phyloP scores from a whole-genome alignment of 768 basidiomycete genomes.

The Tylopilus sp. region DNA sequence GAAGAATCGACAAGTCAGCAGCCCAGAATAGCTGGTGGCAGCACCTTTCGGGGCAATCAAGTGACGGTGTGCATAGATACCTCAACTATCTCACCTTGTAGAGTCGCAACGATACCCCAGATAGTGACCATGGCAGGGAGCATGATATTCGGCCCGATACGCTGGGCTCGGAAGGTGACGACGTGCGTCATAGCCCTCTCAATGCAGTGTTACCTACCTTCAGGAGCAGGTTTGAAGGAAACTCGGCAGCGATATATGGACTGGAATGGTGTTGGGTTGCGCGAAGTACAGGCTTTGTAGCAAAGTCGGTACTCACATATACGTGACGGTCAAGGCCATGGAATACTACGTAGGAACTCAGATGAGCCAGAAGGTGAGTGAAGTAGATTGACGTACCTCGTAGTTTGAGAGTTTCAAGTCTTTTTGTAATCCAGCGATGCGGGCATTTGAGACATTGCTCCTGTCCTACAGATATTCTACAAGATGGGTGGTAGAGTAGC shows the following conservation, averaged over 20 bases:
- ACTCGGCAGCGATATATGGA: conserved; percentile 55
- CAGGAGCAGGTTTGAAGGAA: conserved; percentile 59
- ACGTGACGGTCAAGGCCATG: conserved; percentile 29
- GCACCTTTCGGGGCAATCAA: conserved; percentile 28
- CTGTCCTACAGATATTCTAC: conserved; percentile 26
- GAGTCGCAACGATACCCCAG: conserved; percentile 66
- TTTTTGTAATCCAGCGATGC: conserved; percentile 59
- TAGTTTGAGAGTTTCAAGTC: conserved; percentile 34
- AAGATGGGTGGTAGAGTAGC: background rate
- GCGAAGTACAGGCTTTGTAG: too few relatives aligned
- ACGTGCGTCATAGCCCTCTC: background rate
- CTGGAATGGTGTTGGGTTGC: conserved; percentile 5
- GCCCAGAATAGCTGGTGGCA: conserved; percentile 48
- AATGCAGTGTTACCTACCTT: conserved; percentile 29
- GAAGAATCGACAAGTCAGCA: conserved; percentile 47
- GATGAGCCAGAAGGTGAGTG: background rate
- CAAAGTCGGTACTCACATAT: conserved; percentile 14
- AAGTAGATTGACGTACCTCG: conserved; percentile 14
- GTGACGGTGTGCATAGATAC: background rate
- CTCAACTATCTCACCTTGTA: conserved; percentile 47
- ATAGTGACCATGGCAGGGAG: conserved; percentile 59
- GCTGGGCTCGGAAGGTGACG: conserved; percentile 25
- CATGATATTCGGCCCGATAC: conserved; percentile 52
- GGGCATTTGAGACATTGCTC: conserved; percentile 54
- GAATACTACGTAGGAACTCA: conserved; percentile 35